Evolutionary conservation across 768 basidiomycete genomes (phyloP).

Genomic region (Boletus sp.): DNA sequence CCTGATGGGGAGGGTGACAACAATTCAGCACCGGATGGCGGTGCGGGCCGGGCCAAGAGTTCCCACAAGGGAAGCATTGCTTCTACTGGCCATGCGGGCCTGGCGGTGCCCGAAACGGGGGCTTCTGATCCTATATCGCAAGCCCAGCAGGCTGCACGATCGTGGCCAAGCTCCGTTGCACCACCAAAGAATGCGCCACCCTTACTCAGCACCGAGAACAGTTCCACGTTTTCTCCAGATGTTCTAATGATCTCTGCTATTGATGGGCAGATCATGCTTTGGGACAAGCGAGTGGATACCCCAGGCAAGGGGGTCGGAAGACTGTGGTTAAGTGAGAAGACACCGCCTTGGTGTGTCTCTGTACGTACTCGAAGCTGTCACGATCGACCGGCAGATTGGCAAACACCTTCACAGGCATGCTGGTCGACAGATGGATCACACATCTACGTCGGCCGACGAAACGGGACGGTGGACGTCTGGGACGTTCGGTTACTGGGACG

Average conservation of each 20-base stretch:
- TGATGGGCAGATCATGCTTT: conserved; percentile 89
- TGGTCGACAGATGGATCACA: conserved; percentile 90
- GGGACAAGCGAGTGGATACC: conserved; percentile 77
- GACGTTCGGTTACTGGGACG: conserved; percentile 82
- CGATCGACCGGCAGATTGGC: conserved; percentile 2
- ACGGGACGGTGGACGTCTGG: conserved; percentile 91
- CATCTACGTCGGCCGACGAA: conserved; percentile 87
- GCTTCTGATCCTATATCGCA: conserved; percentile 21
- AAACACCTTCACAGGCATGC: conserved; percentile 62
- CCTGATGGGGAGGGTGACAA: conserved; percentile 47
- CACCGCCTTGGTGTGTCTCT: conserved; percentile 94
- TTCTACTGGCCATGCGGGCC: conserved; percentile 17
- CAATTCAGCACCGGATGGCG: conserved; percentile 14
- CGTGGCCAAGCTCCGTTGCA: conserved; percentile 39
- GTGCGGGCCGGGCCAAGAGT: conserved; percentile 15
- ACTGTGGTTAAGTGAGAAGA: conserved; percentile 87
- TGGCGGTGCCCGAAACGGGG: conserved; percentile 31
- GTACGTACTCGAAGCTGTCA: conserved; percentile 45
- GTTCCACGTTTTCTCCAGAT: conserved; percentile 72
- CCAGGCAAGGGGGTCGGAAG: conserved; percentile 74
- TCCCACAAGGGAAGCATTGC: conserved; percentile 14
- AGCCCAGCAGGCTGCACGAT: conserved; percentile 24
- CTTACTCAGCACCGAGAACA: conserved; percentile 59
- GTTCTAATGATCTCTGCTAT: conserved; percentile 85
- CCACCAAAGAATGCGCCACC: conserved; percentile 78